Conservation (phyloP, 305 asterid species). For the Fraxinus sp. region DNA sequence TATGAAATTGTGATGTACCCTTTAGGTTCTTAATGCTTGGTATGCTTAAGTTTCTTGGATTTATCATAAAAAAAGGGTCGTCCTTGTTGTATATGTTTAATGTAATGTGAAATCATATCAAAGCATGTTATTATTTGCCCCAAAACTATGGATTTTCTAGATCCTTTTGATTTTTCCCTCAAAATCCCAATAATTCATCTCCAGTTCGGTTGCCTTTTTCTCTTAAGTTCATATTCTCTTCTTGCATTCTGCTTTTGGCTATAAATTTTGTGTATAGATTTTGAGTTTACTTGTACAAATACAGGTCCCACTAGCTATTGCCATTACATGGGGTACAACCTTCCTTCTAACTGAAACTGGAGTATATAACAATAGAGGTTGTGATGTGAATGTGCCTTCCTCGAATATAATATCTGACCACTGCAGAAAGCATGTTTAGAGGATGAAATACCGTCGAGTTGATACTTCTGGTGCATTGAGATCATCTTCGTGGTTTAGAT, state of each 20-base stretch:
- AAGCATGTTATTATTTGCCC: not conserved
- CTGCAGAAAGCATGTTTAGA: too few species aligned
- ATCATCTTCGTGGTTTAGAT: too few species aligned
- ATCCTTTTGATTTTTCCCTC: not conserved
- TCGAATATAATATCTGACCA: too few species aligned
- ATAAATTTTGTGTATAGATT: not conserved
- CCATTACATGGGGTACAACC: too few species aligned
- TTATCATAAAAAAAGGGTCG: not conserved
- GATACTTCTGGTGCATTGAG: too few species aligned
- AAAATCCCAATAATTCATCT: slow-evolving; percentile 9
- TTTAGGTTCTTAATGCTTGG: not conserved
- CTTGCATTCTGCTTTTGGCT: not conserved
- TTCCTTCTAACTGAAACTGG: too few species aligned
- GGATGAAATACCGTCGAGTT: too few species aligned
- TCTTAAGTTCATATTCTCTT: slow-evolving; percentile 36
- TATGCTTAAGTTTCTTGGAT: not conserved
- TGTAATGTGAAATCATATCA: not conserved
- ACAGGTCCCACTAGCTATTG: too few species aligned
- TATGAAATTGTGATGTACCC: not conserved
- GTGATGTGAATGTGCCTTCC: too few species aligned
- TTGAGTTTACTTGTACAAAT: too few species aligned
- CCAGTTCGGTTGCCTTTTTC: slow-evolving; percentile 8
- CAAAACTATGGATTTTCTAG: not conserved
- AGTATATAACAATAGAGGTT: too few species aligned
- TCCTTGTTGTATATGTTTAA: not conserved